Evolutionary conservation across 2,329 filamentous ascomycete genomes (phyloP).

Genomic region (Aspergillus pseudoviridinutans): DNA sequence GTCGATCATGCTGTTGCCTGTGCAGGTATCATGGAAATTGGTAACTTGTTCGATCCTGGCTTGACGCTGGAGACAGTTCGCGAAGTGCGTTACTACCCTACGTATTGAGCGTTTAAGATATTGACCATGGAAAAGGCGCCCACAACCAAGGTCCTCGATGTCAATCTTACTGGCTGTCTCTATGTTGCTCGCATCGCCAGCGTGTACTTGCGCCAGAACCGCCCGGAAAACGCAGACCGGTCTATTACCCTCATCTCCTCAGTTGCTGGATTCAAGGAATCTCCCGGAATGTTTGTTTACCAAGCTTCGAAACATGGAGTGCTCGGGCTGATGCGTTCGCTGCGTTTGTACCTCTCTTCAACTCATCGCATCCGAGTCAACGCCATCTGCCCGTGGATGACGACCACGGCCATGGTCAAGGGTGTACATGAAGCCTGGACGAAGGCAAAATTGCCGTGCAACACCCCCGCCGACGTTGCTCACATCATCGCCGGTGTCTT

Average conservation of each 20-base stretch:
- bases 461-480: conserved; percentile 39
- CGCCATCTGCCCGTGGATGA: conserved; percentile 45
- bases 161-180: conserved; percentile 47
- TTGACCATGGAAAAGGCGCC: conserved; percentile 9
- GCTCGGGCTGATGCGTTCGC: conserved; percentile 46
- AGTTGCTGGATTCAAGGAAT: conserved; percentile 48
- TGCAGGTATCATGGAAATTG: conserved; percentile 45
- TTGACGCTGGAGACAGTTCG: conserved; percentile 43
- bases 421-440: conserved; percentile 35
- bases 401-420: conserved; percentile 33
- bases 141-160: conserved; percentile 40
- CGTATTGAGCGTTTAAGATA: not conserved
- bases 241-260: conserved; percentile 45
- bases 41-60: conserved; percentile 44
- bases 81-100: conserved; percentile 23
- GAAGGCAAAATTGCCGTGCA: conserved; percentile 37
- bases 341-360: conserved; percentile 35
- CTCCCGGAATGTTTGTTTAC: conserved; percentile 47
- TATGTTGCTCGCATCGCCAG: conserved; percentile 48
- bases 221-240: conserved; percentile 31
- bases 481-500: conserved; percentile 36
- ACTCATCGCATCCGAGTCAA: conserved; percentile 42
- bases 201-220: conserved; percentile 46
- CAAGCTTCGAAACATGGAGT: conserved; percentile 50
- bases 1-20: conserved; percentile 50